Base-by-base conservation (phyloP, 257 asterid genomes). In the Misopates orontium region DNA sequence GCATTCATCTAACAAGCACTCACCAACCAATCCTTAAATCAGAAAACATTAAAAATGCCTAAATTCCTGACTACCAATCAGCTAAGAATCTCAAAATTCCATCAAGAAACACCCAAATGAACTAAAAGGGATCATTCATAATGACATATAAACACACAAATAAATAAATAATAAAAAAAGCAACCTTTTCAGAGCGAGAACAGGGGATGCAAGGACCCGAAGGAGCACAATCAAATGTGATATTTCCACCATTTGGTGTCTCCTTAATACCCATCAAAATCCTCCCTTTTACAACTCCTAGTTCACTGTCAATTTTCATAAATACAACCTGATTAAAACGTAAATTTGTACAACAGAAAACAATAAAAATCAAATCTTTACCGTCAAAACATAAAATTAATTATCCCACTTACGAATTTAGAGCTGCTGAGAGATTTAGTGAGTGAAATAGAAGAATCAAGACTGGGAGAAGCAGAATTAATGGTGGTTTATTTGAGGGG, bases 161-260 rank as follows among this genome's bases (percentile, higher is more conserved):
- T 14, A 28, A n/a, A 31, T 11, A 31, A 36, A 39, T 14, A 14
- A 16, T 15, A 45, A 47, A 18, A 5, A 14, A 42, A 17, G 8
- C 32, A 40, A 90, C 99, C 99, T 90, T 93, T 69, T 90, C 99
- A 56, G 95, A 67, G 68, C 88, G 89, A 62, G 88, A 79, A 75
- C 99, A 93, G 13, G 92, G 90, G 47, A 93, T 80, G 74, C 99
- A 93, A 63, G 99, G 97, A 42, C 99, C 99, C 21, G 97, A 90
- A 73, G 95, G 99, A 50, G 97, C 86, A 82, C 99, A 93, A 69
- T 87, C 97, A 60, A 80, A 93, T 48, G 90, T 85, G 49, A 78
- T 64, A 73, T 93, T 93, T 77, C 95, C 93, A 67, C 97, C 97
- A 76, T 61, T 77, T 9, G 94, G 89, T 44, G 84, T 90, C 80